Base-by-base conservation (phyloP, 768 basidiomycete species). In the Mycena floridula region DNA sequence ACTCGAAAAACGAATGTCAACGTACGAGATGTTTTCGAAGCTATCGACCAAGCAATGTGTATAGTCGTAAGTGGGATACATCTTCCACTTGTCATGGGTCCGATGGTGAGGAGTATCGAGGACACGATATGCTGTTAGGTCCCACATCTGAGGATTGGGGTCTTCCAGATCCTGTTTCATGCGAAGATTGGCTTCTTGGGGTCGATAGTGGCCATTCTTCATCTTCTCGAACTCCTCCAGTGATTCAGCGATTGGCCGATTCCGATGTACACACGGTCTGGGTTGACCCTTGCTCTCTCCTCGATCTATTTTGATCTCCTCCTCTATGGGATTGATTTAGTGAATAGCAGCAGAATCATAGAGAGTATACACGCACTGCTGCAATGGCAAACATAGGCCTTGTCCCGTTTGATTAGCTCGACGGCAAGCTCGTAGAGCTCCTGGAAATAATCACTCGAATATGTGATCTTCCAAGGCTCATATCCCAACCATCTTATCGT, bases 81-180 rank as follows among this genome's bases (percentile, higher is more conserved):
- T 91, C 58, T 78, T 89, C 96, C 96, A 99, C 57, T 85, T 88
- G 61, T 85, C 82, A 8, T 81, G 81, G 1, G 96, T 98, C 20
- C 96, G 81, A 57, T 98, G 95, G 63, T 99, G 96, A 24, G 88
- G 81, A 2, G 90, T 79, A 41, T 87, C 78, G 43, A 97, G 74
- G 13, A 98, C 90, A 22, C 96, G 85, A 61, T 98, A 99, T 6
- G 95, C 95, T 26, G 96, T 89, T 44, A 96, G 66, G 67, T 99
- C 96, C 96, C 96, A 99, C 96, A 99, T 97, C 65, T 93, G 92
- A 9, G 95, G 95, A 63, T 98, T 99, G 11, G 87, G 85, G 48
- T 90, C 89, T 37, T 79, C 73, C 22, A 98, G 67, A 59, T 98
- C 90, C 67, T 94, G 90, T 67, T 99, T 99, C 96, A 99, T 98